Base-by-base conservation (phyloP, 176 grass and related monocot genomes). In the Oryza glumipatula region DNA sequence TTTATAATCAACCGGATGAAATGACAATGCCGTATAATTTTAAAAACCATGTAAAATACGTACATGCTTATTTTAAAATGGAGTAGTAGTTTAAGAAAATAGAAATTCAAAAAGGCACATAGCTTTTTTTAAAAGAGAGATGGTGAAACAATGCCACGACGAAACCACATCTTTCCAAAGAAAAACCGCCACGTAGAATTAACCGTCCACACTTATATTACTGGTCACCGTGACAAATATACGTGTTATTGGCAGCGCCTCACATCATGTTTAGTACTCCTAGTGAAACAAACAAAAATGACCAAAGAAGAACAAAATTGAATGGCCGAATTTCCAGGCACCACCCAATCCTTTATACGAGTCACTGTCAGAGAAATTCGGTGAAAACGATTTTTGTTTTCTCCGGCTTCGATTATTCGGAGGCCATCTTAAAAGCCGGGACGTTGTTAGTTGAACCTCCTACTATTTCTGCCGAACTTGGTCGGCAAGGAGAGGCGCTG, bases 401-500 rank as follows among this genome's bases (percentile, higher is more conserved):
- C 52, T 51, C 6, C 32, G 12, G n/a, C 41, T 39, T 14, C 4
- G 5, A 68, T 56, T 85, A 85, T 78, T 61, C 46, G 26, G 45
- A 21, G 38, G 52, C 41, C 21, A 84, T 28, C 76, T 65, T 17
- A 67, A 75, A 60, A 76, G 44, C 61, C 12, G 21, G 9, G 63
- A 1, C 30, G 13, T 51, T 68, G 72, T 68, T 68, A 2, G 82
- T 61, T 35, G 70, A 28, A 32, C 24, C 38, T 54, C 39, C 39
- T 28, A 32, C 30, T 48, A 30, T 17, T 17, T 9, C 19, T 22
- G 52, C 54, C 38, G 5, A 30, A 9, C 67, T 16, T 30, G 66
- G 78, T 60, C 41, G 68, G 74, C 79, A 17, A 72, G 7, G 73
- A 60, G 43, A 22, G 84, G 23, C 16, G 74, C 84, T 90, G 80